A percentile compares a stretch with the other conserved stretches of the same genome.
Conservation (phyloP, 768 basidiomycete species). For the Porpolomopsis calyptriformis region DNA sequence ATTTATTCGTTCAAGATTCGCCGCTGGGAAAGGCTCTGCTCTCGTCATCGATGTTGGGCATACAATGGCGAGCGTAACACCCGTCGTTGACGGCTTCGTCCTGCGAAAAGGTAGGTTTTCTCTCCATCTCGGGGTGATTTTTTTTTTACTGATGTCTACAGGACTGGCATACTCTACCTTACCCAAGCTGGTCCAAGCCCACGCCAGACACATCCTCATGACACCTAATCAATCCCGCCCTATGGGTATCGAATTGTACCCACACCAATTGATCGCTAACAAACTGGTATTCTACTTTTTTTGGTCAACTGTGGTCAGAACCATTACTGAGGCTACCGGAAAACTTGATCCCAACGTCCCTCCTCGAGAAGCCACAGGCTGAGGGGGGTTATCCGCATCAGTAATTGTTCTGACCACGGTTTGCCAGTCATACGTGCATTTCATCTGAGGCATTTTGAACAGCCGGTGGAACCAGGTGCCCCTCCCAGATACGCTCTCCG, state of each 20-base stretch:
- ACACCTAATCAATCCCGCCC: constrained; percentile 39
- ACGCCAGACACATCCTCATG: constrained; percentile 59
- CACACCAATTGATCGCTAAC: constrained; percentile 85
- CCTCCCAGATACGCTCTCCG: constrained; percentile 61
- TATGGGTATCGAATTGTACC: constrained; percentile 54
- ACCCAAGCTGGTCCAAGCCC: constrained; percentile 70
- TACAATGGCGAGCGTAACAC: constrained; percentile 81
- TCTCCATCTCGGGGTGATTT: constrained; percentile 1
- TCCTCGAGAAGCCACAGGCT: no score
- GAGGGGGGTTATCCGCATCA: no score
- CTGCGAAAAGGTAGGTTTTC: constrained; percentile 68
- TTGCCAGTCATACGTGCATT: constrained; percentile 7
- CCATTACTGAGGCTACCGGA: no score
- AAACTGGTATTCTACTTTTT: no score
- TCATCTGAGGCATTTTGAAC: constrained; percentile 4
- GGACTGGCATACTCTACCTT: constrained; percentile 70
- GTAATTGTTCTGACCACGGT: no score
- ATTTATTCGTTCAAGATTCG: constrained; percentile 77
- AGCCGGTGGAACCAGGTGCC: constrained; percentile 66
- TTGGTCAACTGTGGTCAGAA: no score
- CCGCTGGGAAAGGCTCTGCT: constrained; percentile 95
- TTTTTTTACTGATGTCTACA: constrained; percentile 19
- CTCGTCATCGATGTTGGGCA: constrained; percentile 92
- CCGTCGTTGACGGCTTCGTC: constrained; percentile 96
- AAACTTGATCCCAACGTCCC: no score